These are phyloP conservation scores for Dichotomocladium elegans DNA, from an alignment of 371 early-diverging fungal species.

Conservation along the genomic window DNA sequence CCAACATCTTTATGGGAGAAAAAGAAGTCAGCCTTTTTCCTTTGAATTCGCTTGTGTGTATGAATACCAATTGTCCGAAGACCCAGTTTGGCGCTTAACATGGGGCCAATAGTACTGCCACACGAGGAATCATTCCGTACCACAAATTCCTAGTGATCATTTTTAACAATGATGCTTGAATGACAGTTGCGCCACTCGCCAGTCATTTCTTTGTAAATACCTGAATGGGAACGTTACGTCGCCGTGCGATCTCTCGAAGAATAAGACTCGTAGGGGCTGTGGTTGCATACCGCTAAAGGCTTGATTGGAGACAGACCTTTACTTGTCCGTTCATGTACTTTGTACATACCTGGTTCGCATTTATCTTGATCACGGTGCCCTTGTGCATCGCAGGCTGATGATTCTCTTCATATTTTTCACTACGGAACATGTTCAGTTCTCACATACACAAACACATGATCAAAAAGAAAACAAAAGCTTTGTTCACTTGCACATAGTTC, in stretches of 20 bases:
- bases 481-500: slow-evolving; percentile 81
- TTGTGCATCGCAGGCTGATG: slow-evolving; percentile 90
- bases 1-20: no score
- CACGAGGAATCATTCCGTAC: slow-evolving; percentile 88
- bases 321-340: background rate
- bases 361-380: slow-evolving; percentile 93
- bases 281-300: slow-evolving; percentile 80
- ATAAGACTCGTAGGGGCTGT: slow-evolving; percentile 83
- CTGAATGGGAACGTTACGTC: slow-evolving; percentile 77
- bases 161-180: background rate
- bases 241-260: slow-evolving; percentile 76
- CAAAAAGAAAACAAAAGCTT: no score
- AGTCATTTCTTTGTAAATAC: slow-evolving; percentile 17
- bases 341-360: slow-evolving; percentile 88
- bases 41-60: background rate
- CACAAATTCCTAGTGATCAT: slow-evolving; percentile 75
- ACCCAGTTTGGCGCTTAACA: slow-evolving; percentile 92
- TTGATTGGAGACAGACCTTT: background rate
- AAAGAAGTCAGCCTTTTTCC: no score
- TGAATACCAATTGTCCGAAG: slow-evolving; percentile 84
- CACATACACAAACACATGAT: no score
- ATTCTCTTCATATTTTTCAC: slow-evolving; percentile 87
- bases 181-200: no score
- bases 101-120: slow-evolving; percentile 90
- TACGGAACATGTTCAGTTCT: no score